These are phyloP conservation scores for Colletotrichum lini DNA, from an alignment of 2,329 filamentous ascomycete genomes.

Conservation along the genomic window DNA sequence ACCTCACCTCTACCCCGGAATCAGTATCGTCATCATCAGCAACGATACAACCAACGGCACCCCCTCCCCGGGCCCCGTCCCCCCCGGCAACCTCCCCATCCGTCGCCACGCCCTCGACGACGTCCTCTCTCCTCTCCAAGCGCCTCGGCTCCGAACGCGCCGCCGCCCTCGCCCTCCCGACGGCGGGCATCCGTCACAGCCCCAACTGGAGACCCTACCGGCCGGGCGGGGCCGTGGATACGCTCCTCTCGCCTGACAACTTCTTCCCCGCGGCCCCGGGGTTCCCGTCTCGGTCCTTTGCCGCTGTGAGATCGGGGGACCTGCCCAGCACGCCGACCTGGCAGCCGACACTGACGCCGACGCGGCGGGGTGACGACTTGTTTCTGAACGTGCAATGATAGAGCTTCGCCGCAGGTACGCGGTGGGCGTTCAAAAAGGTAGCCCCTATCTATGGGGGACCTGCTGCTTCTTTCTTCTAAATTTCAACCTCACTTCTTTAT, in stretches of 20 bases:
- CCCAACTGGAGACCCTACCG: constrained; percentile 43
- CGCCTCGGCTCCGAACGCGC: constrained; percentile 66
- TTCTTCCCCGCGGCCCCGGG: constrained; percentile 30
- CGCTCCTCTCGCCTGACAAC: constrained; percentile 35
- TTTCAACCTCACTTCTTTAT: neutral
- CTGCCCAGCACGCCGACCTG: constrained; percentile 68
- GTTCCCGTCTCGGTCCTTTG: constrained; percentile 1
- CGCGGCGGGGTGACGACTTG: constrained; percentile 75
- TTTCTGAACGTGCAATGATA: constrained; percentile 68
- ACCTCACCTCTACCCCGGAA: constrained; percentile 32
- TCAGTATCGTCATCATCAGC: constrained; percentile 22
- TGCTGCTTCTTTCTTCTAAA: neutral
- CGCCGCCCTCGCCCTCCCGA: constrained; percentile 58
- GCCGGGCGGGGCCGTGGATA: constrained; percentile 9
- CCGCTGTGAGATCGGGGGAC: neutral
- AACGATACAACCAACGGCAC: constrained; percentile 8
- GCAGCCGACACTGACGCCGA: constrained; percentile 77
- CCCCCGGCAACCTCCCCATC: constrained; percentile 26
- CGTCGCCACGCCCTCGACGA: constrained; percentile 47
- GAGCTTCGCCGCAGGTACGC: neutral
- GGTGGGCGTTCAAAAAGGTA: neutral
- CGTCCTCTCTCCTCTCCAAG: constrained; percentile 66
- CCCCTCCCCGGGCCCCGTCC: constrained; percentile 35
- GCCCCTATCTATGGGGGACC: too few relatives aligned
- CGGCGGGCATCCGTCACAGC: constrained; percentile 41